Conservation (phyloP, 805 yeast genomes). For the Candida palmyrensis region DNA sequence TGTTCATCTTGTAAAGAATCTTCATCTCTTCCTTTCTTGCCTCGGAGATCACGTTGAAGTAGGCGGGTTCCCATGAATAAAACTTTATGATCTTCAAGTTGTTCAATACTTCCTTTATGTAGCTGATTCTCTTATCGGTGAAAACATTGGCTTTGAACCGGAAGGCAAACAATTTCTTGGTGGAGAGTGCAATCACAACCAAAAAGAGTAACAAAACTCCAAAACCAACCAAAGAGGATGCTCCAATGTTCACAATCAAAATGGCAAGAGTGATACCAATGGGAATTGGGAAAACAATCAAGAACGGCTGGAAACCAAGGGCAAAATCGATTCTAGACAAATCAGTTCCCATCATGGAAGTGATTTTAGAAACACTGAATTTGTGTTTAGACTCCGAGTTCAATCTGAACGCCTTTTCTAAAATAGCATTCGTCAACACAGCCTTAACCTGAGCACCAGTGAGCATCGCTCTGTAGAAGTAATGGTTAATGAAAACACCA, state of each 20-base stretch:
- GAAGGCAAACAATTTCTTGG: constrained; percentile 45
- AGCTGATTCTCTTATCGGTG: constrained; percentile 69
- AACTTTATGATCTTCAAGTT: constrained; percentile 76
- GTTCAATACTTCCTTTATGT: constrained; percentile 68
- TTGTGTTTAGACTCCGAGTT: constrained; percentile 49
- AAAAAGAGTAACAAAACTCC: constrained; percentile 6
- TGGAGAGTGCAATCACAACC: constrained; percentile 33
- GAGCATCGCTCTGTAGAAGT: constrained; percentile 50
- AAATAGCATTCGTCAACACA: constrained; percentile 59
- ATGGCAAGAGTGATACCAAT: constrained; percentile 56
- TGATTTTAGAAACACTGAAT: constrained; percentile 61
- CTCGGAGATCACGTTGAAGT: constrained; percentile 46
- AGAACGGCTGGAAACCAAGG: constrained; percentile 52
- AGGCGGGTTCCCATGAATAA: constrained; percentile 86
- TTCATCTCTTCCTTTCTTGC: constrained; percentile 56
- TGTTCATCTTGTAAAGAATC: constrained; percentile 54
- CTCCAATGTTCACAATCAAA: constrained; percentile 61
- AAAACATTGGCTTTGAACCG: constrained; percentile 49
- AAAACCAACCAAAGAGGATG: constrained; percentile 62
- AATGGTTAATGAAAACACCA: constrained; percentile 43
- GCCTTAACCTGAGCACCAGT: constrained; percentile 66
- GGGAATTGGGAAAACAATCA: constrained; percentile 56
- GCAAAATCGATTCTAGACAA: constrained; percentile 71
- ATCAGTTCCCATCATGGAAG: constrained; percentile 72
- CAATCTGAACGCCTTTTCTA: constrained; percentile 58